phyloP scores from a whole-genome alignment of 2,329 filamentous ascomycete genomes.

The Botryotinia globosa region DNA sequence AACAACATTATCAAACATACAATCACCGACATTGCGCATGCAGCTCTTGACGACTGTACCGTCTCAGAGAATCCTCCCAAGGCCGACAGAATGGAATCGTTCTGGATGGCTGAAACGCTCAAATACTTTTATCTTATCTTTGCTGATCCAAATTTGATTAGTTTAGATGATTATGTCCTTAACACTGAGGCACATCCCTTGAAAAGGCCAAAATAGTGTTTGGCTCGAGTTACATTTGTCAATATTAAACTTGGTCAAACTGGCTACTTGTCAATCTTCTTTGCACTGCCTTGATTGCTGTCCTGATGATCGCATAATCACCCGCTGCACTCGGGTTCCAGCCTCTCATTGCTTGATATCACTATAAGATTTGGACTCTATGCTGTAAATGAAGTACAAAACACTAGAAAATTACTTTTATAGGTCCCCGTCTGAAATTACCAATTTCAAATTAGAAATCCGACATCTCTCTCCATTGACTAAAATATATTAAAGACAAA shows the following conservation, averaged over 20 bases:
- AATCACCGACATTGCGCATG: conserved; percentile 44
- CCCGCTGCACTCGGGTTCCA: no score
- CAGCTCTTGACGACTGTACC: conserved; percentile 43
- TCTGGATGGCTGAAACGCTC: conserved; percentile 63
- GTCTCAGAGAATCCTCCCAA: conserved; percentile 25
- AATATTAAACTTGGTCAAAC: neutral
- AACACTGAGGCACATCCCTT: conserved; percentile 36
- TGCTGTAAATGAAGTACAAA: neutral
- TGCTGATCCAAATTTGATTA: conserved; percentile 49
- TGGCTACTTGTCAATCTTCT: neutral
- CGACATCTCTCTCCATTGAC: neutral
- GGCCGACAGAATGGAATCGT: conserved; percentile 55
- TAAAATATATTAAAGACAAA: neutral
- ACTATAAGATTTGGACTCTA: rapidly evolving
- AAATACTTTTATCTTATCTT: conserved; percentile 60
- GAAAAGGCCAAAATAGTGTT: conserved; percentile 33
- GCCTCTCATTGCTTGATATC: neutral
- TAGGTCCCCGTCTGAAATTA: neutral
- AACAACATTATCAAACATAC: conserved; percentile 44
- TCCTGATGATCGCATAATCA: neutral
- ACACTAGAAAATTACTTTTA: neutral
- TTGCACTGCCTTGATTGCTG: neutral
- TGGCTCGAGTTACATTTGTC: neutral
- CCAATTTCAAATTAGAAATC: neutral
- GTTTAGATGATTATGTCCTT: conserved; percentile 59